phyloP scores from a whole-genome alignment of 352 stramenopile genomes.

The Halophytophthora batemanensis region DNA sequence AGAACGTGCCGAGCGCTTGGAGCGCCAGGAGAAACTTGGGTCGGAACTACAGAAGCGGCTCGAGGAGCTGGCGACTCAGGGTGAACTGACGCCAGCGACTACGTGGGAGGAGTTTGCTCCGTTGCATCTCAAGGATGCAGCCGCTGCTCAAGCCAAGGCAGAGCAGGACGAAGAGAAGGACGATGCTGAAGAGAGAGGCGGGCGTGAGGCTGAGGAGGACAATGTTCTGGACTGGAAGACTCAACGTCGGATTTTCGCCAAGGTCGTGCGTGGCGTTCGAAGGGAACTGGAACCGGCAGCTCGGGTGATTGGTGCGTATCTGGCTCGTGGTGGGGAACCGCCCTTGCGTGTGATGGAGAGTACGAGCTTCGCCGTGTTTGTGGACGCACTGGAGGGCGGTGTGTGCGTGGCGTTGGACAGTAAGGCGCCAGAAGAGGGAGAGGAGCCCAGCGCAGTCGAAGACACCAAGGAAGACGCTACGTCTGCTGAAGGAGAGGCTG shows the following conservation, averaged over 20 bases:
- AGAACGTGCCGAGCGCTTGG: conserved; percentile 42
- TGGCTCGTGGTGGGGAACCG: conserved; percentile 28
- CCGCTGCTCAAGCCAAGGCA: conserved; percentile 6
- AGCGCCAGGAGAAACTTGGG: conserved; percentile 32
- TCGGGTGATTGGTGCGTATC: conserved; percentile 19
- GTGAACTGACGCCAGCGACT: conserved; percentile 22
- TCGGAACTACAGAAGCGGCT: conserved; percentile 31
- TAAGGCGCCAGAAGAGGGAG: conserved; percentile 61
- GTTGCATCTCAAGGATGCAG: conserved; percentile 11
- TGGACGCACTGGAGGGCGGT: conserved; percentile 27
- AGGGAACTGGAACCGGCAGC: conserved; percentile 25
- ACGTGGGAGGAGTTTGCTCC: conserved; percentile 26
- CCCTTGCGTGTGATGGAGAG: conserved; percentile 27
- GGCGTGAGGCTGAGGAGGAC: conserved; percentile 7
- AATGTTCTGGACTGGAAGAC: conserved; percentile 37
- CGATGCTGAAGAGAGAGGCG: conserved; percentile 6
- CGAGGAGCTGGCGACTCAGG: conserved; percentile 9
- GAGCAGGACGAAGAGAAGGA: conserved; percentile 13
- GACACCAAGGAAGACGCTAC: background rate
- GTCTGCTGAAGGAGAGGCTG: background rate
- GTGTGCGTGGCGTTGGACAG: conserved; percentile 32
- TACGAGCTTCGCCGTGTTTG: conserved; percentile 41
- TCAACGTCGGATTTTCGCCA: conserved; percentile 56
- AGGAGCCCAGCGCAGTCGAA: conserved; percentile 25
- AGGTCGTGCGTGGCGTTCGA: conserved; percentile 39